Conservation (phyloP, 371 early-diverging fungal species). For the Rhizopus arrhizus region DNA sequence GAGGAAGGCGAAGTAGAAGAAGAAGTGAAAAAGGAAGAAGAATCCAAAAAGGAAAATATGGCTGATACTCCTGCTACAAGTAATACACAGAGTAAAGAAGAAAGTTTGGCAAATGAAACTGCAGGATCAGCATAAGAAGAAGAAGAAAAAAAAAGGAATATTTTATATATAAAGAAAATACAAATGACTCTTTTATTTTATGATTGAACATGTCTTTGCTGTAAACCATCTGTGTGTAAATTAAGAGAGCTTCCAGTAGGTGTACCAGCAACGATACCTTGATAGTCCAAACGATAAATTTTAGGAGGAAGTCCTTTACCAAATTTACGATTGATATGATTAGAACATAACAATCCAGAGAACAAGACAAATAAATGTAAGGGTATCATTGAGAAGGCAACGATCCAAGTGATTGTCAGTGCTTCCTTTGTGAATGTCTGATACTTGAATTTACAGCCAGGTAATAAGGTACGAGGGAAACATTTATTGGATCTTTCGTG, state of each 20-base stretch:
- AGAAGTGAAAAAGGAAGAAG: constrained; percentile 11
- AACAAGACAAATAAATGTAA: constrained; percentile 54
- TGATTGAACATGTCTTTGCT: constrained; percentile 32
- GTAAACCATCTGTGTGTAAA: constrained; percentile 39
- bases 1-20: constrained; percentile 27
- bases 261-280: constrained; percentile 50
- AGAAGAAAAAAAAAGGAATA: too few relatives aligned
- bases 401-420: constrained; percentile 45
- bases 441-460: constrained; percentile 55
- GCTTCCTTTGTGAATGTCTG: constrained; percentile 49
- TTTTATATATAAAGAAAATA: background rate
- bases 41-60: background rate
- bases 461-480: constrained; percentile 59
- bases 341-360: constrained; percentile 56
- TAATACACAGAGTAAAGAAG: too few relatives aligned
- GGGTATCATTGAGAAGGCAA: constrained; percentile 54
- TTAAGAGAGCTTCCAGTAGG: constrained; percentile 51
- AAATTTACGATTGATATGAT: constrained; percentile 59
- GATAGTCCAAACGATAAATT: constrained; percentile 52
- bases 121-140: too few relatives aligned
- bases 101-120: too few relatives aligned
- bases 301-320: constrained; percentile 55
- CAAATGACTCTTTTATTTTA: background rate
- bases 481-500: constrained; percentile 61
- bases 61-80: background rate